These are phyloP conservation scores for Camellia sinensis DNA, from an alignment of 148 eudicot species.

Conservation along the genomic window DNA sequence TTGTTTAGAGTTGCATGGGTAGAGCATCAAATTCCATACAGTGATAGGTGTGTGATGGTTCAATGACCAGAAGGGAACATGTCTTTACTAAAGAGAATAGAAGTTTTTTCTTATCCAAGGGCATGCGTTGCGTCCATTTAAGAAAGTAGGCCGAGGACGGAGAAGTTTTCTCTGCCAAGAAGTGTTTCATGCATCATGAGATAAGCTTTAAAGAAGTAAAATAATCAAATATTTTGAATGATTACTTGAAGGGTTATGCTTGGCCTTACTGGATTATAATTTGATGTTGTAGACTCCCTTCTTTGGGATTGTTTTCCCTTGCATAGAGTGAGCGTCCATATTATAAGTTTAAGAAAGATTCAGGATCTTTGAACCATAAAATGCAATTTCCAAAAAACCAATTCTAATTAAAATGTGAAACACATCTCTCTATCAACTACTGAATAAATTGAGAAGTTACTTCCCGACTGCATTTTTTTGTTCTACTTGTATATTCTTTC, in stretches of 20 bases:
- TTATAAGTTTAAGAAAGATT: no score
- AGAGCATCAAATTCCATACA: no score
- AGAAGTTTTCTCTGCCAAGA: background rate
- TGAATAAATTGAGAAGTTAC: background rate
- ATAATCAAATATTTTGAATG: background rate
- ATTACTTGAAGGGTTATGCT: background rate
- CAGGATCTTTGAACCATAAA: background rate
- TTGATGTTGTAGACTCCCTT: no score
- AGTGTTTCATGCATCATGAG: background rate
- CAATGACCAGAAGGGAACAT: background rate
- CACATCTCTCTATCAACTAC: background rate
- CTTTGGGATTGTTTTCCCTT: no score
- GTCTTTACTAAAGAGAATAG: background rate
- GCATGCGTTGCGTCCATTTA: background rate
- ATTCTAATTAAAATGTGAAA: background rate
- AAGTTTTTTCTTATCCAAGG: background rate
- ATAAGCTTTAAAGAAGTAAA: background rate
- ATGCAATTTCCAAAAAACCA: no score
- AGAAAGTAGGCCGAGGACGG: background rate
- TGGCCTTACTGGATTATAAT: background rate
- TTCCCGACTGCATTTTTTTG: background rate
- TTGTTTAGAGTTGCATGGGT: no score
- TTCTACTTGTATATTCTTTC: no score
- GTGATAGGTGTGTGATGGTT: background rate
- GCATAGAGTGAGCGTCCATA: no score